A percentile compares a stretch with the other conserved stretches of the same genome.
Conservation (phyloP, 805 yeast genomes). For the Kluyveromyces lactis region DNA sequence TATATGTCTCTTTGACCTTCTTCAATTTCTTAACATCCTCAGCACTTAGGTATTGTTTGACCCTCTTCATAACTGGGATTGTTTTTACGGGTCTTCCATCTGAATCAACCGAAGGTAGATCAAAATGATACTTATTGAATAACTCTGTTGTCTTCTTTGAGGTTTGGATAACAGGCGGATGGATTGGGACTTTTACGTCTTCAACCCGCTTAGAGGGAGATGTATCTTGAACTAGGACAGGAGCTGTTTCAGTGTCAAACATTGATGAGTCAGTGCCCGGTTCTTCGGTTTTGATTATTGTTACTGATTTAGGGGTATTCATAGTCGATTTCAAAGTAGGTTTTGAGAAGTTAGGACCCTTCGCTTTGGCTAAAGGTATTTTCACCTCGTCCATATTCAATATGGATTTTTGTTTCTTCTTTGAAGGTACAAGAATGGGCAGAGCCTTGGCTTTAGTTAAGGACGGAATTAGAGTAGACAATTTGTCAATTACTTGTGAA, state of each 20-base stretch:
- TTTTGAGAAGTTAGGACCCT: not conserved
- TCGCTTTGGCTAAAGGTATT: not conserved
- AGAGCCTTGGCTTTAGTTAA: not conserved
- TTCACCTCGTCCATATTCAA: slow-evolving; percentile 4
- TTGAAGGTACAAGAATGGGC: not conserved
- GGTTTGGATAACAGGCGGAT: not conserved
- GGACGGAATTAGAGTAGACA: slow-evolving; percentile 3
- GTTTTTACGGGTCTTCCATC: slow-evolving; percentile 5
- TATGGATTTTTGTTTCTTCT: not conserved
- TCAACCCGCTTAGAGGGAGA: not conserved
- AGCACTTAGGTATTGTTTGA: slow-evolving; percentile 14
- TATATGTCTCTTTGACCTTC: slow-evolving; percentile 24
- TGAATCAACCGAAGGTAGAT: slow-evolving; percentile 7
- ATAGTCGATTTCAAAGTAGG: not conserved
- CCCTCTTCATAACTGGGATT: slow-evolving; percentile 17
- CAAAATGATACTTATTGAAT: slow-evolving; percentile 4
- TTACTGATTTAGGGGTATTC: not conserved
- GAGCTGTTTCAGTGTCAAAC: not conserved
- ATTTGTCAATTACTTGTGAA: slow-evolving; percentile 2
- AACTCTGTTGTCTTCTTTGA: slow-evolving; percentile 1
- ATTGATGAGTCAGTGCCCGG: not conserved
- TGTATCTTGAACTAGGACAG: not conserved
- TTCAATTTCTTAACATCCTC: slow-evolving; percentile 18
- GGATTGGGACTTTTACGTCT: not conserved
- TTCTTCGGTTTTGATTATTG: slow-evolving; percentile 1